Conservation (phyloP, 768 basidiomycete genomes). For the Lentinula boryana region DNA sequence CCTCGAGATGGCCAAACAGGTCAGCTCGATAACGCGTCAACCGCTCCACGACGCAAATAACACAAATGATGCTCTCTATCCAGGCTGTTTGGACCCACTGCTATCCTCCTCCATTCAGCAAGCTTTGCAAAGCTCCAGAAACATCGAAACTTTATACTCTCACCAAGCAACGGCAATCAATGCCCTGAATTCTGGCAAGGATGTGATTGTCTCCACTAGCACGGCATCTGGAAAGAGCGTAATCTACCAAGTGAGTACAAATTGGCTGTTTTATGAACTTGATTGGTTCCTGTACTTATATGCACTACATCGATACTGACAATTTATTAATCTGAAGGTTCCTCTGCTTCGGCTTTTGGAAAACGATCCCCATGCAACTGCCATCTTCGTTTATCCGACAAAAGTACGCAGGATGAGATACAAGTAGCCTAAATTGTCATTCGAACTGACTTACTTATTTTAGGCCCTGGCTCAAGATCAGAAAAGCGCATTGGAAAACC, state of each 20-base stretch:
- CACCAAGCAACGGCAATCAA: conserved; percentile 71
- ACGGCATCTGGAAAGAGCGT: conserved; percentile 89
- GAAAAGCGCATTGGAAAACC: conserved; percentile 57
- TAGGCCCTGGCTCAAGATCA: conserved; percentile 91
- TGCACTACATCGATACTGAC: background rate
- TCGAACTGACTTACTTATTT: conserved; percentile 17
- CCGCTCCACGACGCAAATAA: background rate
- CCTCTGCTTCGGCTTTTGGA: conserved; percentile 66
- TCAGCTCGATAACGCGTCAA: conserved; percentile 15
- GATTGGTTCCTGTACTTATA: background rate
- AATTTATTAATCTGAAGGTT: conserved; percentile 35
- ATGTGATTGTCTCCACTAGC: conserved; percentile 86
- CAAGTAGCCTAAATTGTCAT: background rate
- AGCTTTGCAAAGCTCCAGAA: conserved; percentile 52
- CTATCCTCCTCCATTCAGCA: conserved; percentile 50
- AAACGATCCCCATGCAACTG: conserved; percentile 53
- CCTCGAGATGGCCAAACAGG: conserved; percentile 50
- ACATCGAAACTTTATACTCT: conserved; percentile 57
- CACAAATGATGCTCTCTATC: background rate
- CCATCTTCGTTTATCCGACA: conserved; percentile 85
- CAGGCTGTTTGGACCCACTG: conserved; percentile 36
- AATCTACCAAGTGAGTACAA: conserved; percentile 63
- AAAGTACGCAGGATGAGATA: conserved; percentile 42
- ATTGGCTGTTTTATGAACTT: too few species aligned
- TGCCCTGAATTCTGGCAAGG: conserved; percentile 45